Base-by-base conservation (phyloP, 768 basidiomycete species). In the Lanmaoa rubissima region DNA sequence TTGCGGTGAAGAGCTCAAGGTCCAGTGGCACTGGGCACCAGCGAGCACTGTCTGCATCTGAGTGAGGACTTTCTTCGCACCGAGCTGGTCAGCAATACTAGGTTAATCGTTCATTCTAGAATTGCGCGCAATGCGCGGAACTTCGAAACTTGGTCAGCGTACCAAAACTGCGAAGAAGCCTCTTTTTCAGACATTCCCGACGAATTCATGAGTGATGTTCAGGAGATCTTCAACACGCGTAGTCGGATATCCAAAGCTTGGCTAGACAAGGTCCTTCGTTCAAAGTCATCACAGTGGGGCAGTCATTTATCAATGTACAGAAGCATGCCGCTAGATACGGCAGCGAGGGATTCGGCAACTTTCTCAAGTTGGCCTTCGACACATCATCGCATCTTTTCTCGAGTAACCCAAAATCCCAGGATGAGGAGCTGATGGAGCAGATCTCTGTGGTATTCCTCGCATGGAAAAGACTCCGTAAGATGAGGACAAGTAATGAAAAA, bases 91-190 rank as follows among this genome's bases (percentile, higher is more conserved):
- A 32, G 12, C 34, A 38, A 42, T 13, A 31, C 28, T 8, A 14
- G 9, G 31, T 55, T 58, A 19, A 67, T 19, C 13, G 58, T 47
- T 32, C 53, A 26, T 40, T 42, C 32, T 49, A 82, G 81, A 59
- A 81, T 83, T 55, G 79, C 82, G 26, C 74, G 75, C 28, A 81
- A 79, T 68, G 58, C 74, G 21, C 73, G 72, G 47, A 70, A 72
- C 59, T 84, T 82, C 51, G 83, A 83, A 57, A 78, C 73, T 5
- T 84, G 83, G 82, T 71, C 75, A 8, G 70, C 74, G 1, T 72
- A 78, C 61, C 80, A 84, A 58, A 65, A 74, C 41, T 79, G 78
- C 58, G 80, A 81, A 61, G 78, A 81, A 55, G 81, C 77, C 6
- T 75, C 78, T 0, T 77, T 73, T 60, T 62, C 71, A 12, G 80